Conservation (phyloP, 495 filamentous ascomycete species). For the Aspergillus biplanus region DNA sequence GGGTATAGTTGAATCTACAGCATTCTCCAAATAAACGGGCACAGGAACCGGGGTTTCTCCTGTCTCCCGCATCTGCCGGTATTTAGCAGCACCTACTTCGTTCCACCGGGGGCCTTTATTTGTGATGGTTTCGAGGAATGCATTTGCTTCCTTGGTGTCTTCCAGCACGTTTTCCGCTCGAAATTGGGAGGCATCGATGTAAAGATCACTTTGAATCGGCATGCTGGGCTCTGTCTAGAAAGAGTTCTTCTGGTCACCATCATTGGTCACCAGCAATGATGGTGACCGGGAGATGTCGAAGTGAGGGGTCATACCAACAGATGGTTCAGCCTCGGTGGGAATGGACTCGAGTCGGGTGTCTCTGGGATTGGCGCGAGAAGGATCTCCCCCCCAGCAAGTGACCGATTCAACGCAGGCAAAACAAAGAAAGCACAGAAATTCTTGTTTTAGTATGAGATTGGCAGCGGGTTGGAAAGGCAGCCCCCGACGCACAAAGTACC, state of each 20-base stretch:
- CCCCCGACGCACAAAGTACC: too few relatives aligned
- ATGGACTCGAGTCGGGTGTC: too few relatives aligned
- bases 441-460: too few relatives aligned
- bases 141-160: conserved; percentile 19
- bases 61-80: conserved; percentile 47
- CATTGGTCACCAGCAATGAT: background rate
- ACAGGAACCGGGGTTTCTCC: conserved; percentile 47
- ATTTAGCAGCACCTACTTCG: conserved; percentile 33
- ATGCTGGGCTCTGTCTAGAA: conserved; percentile 8
- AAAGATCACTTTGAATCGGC: conserved; percentile 24
- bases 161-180: conserved; percentile 20
- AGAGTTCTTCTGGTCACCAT: background rate
- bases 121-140: conserved; percentile 17
- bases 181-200: conserved; percentile 22
- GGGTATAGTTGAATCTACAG: conserved; percentile 40
- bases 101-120: conserved; percentile 26
- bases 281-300: background rate
- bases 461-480: too few relatives aligned
- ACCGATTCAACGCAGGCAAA: too few relatives aligned
- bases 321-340: too few relatives aligned
- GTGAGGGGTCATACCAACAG: background rate
- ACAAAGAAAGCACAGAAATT: too few relatives aligned
- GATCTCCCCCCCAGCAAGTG: too few relatives aligned
- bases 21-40: conserved; percentile 41
- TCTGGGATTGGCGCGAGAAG: too few relatives aligned